phyloP scores from a whole-genome alignment of 129 eudicot species.

The Helianthus annuus region HanXRQr2.0-SUNRISE NC_035437.2:109338138-109338637 shows the following conservation, averaged over 20 bases:
- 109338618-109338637: conserved; percentile 95
- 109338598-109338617: conserved; percentile 95
- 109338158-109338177: not conserved
- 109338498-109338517: not conserved
- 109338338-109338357: not conserved
- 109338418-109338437: conserved; percentile 28
- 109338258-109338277: not conserved
- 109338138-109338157: not conserved
- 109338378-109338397: conserved; percentile 84
- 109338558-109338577: conserved; percentile 95
- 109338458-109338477: conserved; percentile 17
- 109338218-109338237: conserved; percentile 3
- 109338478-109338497: conserved; percentile 13
- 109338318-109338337: not conserved
- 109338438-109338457: not conserved
- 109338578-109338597: conserved; percentile 91
- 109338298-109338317: not conserved
- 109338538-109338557: conserved; percentile 2
- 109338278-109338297: not conserved
- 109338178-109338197: no score
- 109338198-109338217: not conserved
- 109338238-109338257: not conserved
- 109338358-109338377: conserved; percentile 50
- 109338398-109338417: conserved; percentile 96
- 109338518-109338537: not conserved